Conservation (phyloP, 2,329 filamentous ascomycete species). For the Lasiodiplodia hormozganensis region DNA sequence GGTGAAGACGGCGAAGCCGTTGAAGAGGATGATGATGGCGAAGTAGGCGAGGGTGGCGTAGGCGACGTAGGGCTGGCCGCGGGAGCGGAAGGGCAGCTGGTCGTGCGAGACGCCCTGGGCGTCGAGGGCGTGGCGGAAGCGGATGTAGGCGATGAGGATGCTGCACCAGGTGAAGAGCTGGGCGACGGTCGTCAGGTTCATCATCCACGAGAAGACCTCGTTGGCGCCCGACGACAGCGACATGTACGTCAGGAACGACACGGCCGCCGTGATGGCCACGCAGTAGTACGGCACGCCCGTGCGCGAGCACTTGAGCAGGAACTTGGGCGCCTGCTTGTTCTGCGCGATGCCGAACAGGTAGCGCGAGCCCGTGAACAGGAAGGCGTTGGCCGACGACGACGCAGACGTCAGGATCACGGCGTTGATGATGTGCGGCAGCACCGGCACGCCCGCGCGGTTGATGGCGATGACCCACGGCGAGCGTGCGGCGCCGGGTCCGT, state of each 20-base stretch:
- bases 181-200: conserved; percentile 40
- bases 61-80: conserved; percentile 62
- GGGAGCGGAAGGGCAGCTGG: conserved; percentile 58
- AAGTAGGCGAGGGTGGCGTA: conserved; percentile 65
- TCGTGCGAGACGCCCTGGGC: conserved; percentile 34
- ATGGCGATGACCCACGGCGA: conserved; percentile 68
- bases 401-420: conserved; percentile 77
- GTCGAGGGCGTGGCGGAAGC: conserved; percentile 36
- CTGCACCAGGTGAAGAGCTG: conserved; percentile 41
- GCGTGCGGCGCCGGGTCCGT: conserved; percentile 43
- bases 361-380: conserved; percentile 62
- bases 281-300: conserved; percentile 51
- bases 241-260: conserved; percentile 65
- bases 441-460: conserved; percentile 69
- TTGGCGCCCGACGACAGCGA: conserved; percentile 42
- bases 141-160: conserved; percentile 39
- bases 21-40: conserved; percentile 70
- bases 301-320: conserved; percentile 58
- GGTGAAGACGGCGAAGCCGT: conserved; percentile 50
- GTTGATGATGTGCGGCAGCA: conserved; percentile 76
- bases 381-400: conserved; percentile 73
- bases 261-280: conserved; percentile 53
- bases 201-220: conserved; percentile 43
- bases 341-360: conserved; percentile 59
- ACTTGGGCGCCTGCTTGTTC: conserved; percentile 59